These are phyloP conservation scores for Saccharomyces pastorianus DNA, from an alignment of 1,139 yeast genomes.

Conservation along the genomic window DNA sequence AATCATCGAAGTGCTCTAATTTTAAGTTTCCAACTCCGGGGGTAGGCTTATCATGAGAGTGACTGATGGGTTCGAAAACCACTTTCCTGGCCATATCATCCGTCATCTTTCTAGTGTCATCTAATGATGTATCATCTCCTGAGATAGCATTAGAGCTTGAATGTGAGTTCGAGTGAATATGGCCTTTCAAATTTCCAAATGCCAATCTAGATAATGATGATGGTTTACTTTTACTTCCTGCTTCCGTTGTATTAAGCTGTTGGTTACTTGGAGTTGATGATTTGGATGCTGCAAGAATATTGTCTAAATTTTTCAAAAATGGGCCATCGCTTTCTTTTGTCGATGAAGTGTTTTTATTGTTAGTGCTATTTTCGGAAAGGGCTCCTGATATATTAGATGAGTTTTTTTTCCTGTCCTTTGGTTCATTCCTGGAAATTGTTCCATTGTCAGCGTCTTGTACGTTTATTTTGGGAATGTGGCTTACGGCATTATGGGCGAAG, in stretches of 20 bases:
- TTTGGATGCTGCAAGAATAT: background rate
- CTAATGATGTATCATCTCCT: background rate
- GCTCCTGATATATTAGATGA: background rate
- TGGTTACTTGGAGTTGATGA: background rate
- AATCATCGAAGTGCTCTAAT: background rate
- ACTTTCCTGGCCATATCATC: background rate
- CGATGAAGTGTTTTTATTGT: background rate
- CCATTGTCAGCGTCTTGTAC: slow-evolving; percentile 5
- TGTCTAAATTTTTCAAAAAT: background rate
- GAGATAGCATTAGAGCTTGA: background rate
- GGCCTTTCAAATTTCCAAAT: background rate
- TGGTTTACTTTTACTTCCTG: background rate
- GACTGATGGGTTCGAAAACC: background rate
- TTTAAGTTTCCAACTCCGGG: background rate
- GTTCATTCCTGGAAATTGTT: background rate
- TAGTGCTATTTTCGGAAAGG: background rate
- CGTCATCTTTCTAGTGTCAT: background rate
- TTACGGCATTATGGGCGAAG: slow-evolving; percentile 19
- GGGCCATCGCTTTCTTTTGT: background rate
- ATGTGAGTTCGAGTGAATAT: background rate
- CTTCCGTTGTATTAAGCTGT: background rate
- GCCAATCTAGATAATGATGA: background rate
- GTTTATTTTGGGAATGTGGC: slow-evolving; percentile 16
- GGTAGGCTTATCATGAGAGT: background rate
- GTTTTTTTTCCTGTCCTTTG: background rate